phyloP scores from a whole-genome alignment of 1,284 basidiomycete species.

The Trametes sp. region DNA sequence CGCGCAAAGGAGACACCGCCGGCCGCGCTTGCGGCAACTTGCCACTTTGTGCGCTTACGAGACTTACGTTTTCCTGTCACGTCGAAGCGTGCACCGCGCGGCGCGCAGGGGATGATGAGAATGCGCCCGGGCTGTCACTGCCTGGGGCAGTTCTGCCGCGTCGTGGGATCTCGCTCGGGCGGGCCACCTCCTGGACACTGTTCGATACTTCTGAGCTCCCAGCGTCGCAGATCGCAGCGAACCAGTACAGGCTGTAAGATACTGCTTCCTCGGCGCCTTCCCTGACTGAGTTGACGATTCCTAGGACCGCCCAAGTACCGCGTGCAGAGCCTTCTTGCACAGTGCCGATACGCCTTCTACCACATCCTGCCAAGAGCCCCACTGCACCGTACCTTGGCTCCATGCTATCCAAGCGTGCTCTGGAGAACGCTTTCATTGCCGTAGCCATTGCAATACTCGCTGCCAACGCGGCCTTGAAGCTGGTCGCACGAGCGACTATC shows the following conservation, averaged over 20 bases:
- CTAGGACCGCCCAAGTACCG: background rate
- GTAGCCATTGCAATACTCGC: conserved; percentile 49
- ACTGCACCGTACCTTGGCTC: background rate
- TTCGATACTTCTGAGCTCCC: background rate
- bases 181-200: background rate
- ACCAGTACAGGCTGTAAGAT: no score
- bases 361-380: background rate
- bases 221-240: background rate
- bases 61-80: background rate
- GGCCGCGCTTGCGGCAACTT: background rate
- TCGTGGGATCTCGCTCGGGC: background rate
- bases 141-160: background rate
- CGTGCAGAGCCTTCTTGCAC: background rate
- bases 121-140: background rate
- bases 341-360: background rate
- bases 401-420: conserved; percentile 9
- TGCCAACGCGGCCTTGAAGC: conserved; percentile 14
- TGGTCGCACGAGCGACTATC: conserved; percentile 3
- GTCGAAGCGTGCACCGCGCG: background rate
- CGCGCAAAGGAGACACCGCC: background rate
- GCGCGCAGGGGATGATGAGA: background rate
- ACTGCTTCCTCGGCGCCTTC: background rate
- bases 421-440: conserved; percentile 68
- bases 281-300: background rate
- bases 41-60: background rate